Base-by-base conservation (phyloP, 2,329 filamentous ascomycete genomes). In the Botrytis porri region DNA sequence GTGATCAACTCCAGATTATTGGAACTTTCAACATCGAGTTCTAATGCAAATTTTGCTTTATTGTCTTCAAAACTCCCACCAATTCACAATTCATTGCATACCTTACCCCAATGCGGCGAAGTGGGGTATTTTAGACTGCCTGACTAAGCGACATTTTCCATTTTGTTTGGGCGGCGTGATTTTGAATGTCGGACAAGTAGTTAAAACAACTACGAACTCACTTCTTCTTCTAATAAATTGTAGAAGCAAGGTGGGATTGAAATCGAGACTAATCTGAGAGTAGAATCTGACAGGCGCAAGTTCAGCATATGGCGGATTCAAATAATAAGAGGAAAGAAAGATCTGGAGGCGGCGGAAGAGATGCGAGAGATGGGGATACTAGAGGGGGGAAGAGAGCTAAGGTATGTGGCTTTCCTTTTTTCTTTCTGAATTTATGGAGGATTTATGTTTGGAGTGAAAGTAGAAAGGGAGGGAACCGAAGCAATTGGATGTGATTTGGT, bases 291-390 rank as follows among this genome's bases (percentile, higher is more conserved):
- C 20, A 32, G n/a, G 22, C 18, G 39, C 35, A 6, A 39, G 37
- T 43, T 22, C 4, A 29, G n/a, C 25, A 39, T 39, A 72, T 70
- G 69, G 48, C 64, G 25, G 63, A 72, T n/a, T 57, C 69, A 39
- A 74, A 69, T 37, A 72, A 72, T 37, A 76, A 76, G 39, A 64
- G 73, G 48, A 75, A 76, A 61, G 71, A 73, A 41, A 71, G 73
- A n/a, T 71, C 73, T 16, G 70, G 29, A 9, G 64, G 64, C 45
- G 63, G 65, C 61, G 57, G 54, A 22, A 70, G 25, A 16, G 43
- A 70, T 70, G 29, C 57, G 37, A 37, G 39, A 25, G 32, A 70
- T n/a, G 59, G 54, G 4, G 57, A 69, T 64, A 29, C 59, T 71
- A 43, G 75, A 75, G 66, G 66, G 66, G 32, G 61, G 43, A 63